Evolutionary conservation across 257 asterid genomes (phyloP), one percentile per base, ranked within the genome.

Genomic region (Euphrasia confusa): DNA sequence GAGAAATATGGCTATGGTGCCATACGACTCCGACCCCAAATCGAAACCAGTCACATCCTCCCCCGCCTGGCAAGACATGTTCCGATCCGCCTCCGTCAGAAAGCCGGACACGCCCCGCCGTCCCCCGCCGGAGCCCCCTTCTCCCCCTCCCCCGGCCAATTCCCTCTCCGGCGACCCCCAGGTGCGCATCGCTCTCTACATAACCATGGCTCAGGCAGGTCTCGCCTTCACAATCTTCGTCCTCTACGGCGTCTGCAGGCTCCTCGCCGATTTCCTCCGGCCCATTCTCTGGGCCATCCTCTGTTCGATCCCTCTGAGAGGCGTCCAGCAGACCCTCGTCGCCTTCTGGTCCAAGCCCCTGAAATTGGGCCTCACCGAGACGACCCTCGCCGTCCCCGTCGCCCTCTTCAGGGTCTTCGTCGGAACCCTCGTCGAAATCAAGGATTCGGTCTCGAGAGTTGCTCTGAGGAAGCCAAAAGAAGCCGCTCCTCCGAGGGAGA

Each of bases 191-290:
- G 95, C 99, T 40, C 80, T 93, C 63, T 93, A 83, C 81, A 93
- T 89, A 77, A 82, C 99, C 75, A 87, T 93, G 97, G 99, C 99
- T 14, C 97, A 93, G 70, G 95, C 90, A 11, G 96, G 95, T 3
- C 73, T 93, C 13, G 95, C 88, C 21, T 77, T 93, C 71, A 63
- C 81, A 9, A 60, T 89, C 33, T 79, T 89, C 57, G 68, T 82
- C 30, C 79, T 93, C n/a, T 93, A 76, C 63, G 96, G 83, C 5
- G 88, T 93, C 33, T 81, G 80, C 56, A 89, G 79, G 61, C 86
- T 93, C 59, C 89, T 93, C 4, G 88, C 89, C 64, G 87, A 87
- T 74, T 93, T 89, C 72, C 54, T 87, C 50, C 66, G 97, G 58
- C 95, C 99, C 14, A 83, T 93, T 14, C 74, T 84, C 54, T 93